Percentiles rank a stretch among this genome's conserved stretches.
Evolutionary conservation across 1,139 yeast genomes (phyloP).

Genomic region (Yamadazyma atmosphaerica): DNA sequence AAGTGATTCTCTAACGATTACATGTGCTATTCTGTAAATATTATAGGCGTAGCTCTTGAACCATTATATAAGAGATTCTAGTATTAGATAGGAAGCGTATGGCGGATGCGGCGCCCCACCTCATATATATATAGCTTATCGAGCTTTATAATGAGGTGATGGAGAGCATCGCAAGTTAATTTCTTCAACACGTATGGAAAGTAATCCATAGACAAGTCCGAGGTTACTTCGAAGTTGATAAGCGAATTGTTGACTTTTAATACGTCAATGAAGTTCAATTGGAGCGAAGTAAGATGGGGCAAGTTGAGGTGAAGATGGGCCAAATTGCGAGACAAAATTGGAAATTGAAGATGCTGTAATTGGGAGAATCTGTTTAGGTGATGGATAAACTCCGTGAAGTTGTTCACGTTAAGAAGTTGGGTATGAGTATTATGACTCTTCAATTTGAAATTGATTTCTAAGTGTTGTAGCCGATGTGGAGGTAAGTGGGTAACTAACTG

Average conservation of each 20-base stretch:
- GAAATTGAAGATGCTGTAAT: constrained; percentile 4
- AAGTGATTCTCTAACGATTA: no score
- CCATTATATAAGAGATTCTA: no score
- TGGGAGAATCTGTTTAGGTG: constrained; percentile 7
- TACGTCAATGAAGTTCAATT: constrained; percentile 9
- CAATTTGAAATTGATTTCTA: constrained; percentile 8
- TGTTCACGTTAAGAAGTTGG: background rate
- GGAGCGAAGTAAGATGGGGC: constrained; percentile 5
- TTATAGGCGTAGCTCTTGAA: no score
- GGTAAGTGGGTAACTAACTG: background rate
- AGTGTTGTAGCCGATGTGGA: constrained; percentile 3
- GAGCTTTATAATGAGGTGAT: background rate
- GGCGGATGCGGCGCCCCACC: background rate
- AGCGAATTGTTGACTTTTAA: constrained; percentile 10
- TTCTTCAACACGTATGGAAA: background rate
- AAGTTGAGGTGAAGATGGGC: constrained; percentile 15
- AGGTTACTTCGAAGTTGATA: constrained; percentile 8
- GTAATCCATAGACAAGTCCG: background rate
- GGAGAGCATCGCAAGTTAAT: background rate
- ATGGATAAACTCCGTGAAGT: constrained; percentile 4
- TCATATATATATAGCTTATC: constrained; percentile 1
- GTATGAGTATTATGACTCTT: constrained; percentile 4
- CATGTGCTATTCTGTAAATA: no score
- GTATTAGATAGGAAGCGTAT: background rate
- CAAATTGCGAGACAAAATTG: constrained; percentile 46